Conservation (phyloP, 805 yeast species). For the Komagataella mondaviorum region DNA sequence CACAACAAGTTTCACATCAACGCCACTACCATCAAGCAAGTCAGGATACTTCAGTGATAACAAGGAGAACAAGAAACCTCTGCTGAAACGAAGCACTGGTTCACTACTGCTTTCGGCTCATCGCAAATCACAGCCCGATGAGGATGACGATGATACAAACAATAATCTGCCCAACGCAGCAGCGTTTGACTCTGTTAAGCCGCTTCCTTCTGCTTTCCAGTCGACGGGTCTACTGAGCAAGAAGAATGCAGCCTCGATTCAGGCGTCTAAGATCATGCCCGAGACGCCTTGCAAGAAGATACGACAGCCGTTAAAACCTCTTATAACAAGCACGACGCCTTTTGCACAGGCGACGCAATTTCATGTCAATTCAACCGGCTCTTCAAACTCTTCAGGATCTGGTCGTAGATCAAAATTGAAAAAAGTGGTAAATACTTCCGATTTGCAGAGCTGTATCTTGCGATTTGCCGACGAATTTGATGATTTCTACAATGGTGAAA, state of each 20-base stretch:
- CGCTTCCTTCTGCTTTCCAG: conserved; percentile 74
- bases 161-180: conserved; percentile 16
- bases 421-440: conserved; percentile 21
- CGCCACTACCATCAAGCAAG: background rate
- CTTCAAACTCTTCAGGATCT: background rate
- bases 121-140: background rate
- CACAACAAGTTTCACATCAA: background rate
- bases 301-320: background rate
- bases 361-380: background rate
- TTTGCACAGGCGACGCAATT: conserved; percentile 2
- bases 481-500: conserved; percentile 16
- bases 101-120: background rate
- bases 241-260: conserved; percentile 20
- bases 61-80: background rate
- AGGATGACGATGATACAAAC: background rate
- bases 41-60: background rate
- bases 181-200: conserved; percentile 60
- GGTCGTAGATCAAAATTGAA: background rate
- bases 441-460: conserved; percentile 24
- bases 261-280: conserved; percentile 27
- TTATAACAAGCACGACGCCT: conserved; percentile 7
- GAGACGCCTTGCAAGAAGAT: conserved; percentile 51
- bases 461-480: conserved; percentile 27
- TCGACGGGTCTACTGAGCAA: conserved; percentile 61
- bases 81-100: background rate